phyloP scores from a whole-genome alignment of 306 rosid species.

The Cercis canadensis region DNA sequence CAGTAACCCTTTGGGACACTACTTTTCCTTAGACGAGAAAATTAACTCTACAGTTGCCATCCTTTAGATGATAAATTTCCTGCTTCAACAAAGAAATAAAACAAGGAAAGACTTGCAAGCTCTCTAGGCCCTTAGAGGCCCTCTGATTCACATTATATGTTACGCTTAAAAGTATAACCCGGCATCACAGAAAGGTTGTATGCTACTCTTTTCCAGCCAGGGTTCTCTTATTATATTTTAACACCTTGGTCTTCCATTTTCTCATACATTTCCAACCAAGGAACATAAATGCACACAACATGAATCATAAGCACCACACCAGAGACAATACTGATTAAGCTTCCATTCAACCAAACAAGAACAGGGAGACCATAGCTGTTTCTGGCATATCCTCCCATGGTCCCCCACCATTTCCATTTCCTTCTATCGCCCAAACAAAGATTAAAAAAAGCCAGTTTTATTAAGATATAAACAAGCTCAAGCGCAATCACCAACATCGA shows the following conservation, averaged over 20 bases:
- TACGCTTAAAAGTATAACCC: not conserved
- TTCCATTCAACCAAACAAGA: not conserved
- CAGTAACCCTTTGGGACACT: no score
- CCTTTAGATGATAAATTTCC: no score
- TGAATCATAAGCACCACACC: not conserved
- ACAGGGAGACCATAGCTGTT: not conserved
- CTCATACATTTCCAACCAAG: not conserved
- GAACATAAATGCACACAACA: not conserved
- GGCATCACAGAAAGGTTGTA: not conserved
- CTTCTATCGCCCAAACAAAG: not conserved
- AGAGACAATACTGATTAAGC: not conserved
- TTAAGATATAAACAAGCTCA: not conserved
- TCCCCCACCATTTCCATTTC: not conserved
- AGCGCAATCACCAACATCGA: conserved; percentile 15
- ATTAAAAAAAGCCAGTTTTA: not conserved
- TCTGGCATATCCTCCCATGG: conserved; percentile 1
- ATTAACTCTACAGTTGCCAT: no score
- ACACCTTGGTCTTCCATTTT: not conserved
- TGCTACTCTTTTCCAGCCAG: no score
- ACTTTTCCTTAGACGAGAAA: no score
- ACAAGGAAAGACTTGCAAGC: no score
- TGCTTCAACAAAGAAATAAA: no score
- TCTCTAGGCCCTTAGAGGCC: no score
- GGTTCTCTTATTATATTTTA: not conserved
- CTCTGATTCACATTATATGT: not conserved